A percentile compares a stretch with the other conserved stretches of the same genome.
phyloP scores from a whole-genome alignment of 768 basidiomycete species.

The Lactarius tabidus region DNA sequence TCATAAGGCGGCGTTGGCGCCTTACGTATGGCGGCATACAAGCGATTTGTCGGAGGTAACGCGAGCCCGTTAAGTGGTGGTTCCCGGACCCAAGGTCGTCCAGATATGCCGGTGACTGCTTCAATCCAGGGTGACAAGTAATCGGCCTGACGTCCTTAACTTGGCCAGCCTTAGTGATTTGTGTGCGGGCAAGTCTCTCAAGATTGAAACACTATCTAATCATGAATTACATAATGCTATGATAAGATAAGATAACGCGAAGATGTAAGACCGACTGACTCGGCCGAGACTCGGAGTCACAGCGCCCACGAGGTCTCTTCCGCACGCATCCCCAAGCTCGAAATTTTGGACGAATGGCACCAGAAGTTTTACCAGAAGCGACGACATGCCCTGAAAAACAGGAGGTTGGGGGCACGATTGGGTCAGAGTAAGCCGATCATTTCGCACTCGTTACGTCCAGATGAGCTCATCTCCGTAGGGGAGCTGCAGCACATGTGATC shows the following conservation, averaged over 20 bases:
- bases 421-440: constrained; percentile 2
- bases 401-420: not conserved
- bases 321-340: not conserved
- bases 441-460: too few species aligned
- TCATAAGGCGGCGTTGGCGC: not conserved
- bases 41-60: too few species aligned
- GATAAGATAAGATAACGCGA: not conserved
- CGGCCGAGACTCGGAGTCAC: not conserved
- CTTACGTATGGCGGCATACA: not conserved
- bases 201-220: not conserved
- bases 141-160: not conserved
- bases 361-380: not conserved
- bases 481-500: constrained; percentile 26
- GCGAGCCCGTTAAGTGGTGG: not conserved
- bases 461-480: not conserved
- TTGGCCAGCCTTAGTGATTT: too few species aligned
- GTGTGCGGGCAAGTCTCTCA: too few species aligned
- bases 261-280: too few species aligned
- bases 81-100: not conserved
- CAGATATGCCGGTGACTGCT: not conserved
- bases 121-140: not conserved
- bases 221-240: not conserved
- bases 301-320: too few species aligned
- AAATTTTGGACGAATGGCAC: constrained; percentile 1
- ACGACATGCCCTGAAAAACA: not conserved